Percentiles rank a stretch among this genome's conserved stretches.
Conservation (phyloP, 2,329 filamentous ascomycete species). For the Fusarium chuoi region DNA sequence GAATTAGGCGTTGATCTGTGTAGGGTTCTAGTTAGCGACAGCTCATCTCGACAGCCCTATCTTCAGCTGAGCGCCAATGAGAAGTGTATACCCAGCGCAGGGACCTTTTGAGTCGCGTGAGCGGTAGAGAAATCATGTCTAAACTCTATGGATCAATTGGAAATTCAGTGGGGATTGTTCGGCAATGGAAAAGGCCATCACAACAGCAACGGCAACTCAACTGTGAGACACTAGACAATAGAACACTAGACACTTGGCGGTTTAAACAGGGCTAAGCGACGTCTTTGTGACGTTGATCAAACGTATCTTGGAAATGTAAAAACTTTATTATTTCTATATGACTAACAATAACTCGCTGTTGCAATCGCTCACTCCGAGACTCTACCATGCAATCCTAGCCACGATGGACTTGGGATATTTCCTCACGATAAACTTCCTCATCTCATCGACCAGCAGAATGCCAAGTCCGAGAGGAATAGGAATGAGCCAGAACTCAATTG, state of each 20-base stretch:
- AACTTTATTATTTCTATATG: not conserved
- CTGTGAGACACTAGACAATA: no score
- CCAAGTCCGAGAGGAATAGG: slow-evolving; percentile 62
- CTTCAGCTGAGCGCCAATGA: not conserved
- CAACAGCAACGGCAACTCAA: not conserved
- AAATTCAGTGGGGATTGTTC: not conserved
- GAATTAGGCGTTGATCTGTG: not conserved
- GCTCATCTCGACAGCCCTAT: not conserved
- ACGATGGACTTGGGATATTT: slow-evolving; percentile 56
- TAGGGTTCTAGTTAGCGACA: not conserved
- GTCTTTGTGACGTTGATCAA: not conserved
- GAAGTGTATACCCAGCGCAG: fast-evolving
- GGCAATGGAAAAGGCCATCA: not conserved
- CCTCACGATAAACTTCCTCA: slow-evolving; percentile 61
- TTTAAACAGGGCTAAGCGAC: not conserved
- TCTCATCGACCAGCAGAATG: slow-evolving; percentile 62
- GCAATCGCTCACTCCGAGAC: not conserved
- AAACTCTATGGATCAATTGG: not conserved
- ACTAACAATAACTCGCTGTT: not conserved
- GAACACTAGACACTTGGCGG: not conserved
- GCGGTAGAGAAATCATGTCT: not conserved
- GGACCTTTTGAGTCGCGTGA: not conserved
- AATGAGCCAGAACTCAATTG: slow-evolving; percentile 63
- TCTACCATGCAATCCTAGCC: slow-evolving; percentile 61
- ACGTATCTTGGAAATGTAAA: not conserved